These are phyloP conservation scores for Hymenochaete sp. DNA, from an alignment of 1,284 basidiomycete species.

Conservation along the genomic window DNA sequence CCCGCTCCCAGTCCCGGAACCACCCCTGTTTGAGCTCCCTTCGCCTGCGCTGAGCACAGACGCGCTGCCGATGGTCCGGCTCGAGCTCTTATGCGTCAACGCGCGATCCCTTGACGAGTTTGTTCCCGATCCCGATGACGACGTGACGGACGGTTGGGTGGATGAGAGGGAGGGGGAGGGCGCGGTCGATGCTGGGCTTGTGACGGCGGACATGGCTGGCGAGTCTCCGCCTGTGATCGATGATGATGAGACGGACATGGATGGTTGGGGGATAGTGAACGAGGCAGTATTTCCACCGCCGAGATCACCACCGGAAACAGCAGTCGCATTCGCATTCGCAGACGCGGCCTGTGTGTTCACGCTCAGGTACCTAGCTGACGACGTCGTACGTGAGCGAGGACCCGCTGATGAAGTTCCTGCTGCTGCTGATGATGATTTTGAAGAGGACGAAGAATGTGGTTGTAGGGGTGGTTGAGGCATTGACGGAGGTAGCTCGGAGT, in stretches of 20 bases:
- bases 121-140: too few relatives aligned
- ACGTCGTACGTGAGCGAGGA: conserved; percentile 14
- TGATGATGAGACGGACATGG: too few relatives aligned
- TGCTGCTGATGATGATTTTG: background rate
- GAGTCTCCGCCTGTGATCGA: background rate
- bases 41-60: conserved; percentile 1
- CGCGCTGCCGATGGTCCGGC: conserved; percentile 12
- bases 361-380: conserved; percentile 12
- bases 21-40: background rate
- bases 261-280: too few relatives aligned
- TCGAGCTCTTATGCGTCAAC: conserved; percentile 16
- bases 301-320: too few relatives aligned
- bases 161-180: conserved; percentile 4
- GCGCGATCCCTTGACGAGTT: conserved; percentile 7
- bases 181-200: conserved; percentile 6
- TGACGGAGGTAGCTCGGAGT: too few relatives aligned
- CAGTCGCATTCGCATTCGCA: too few relatives aligned
- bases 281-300: background rate
- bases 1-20: background rate
- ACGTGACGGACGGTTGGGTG: too few relatives aligned
- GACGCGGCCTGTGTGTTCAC: conserved; percentile 16
- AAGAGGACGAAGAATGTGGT: too few relatives aligned
- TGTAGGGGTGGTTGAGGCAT: too few relatives aligned
- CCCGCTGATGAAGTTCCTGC: background rate
- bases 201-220: conserved; percentile 4